A percentile compares a stretch with the other conserved stretches of the same genome.
Conservation (phyloP, 2,329 filamentous ascomycete genomes). For the Claviceps sp. region DNA sequence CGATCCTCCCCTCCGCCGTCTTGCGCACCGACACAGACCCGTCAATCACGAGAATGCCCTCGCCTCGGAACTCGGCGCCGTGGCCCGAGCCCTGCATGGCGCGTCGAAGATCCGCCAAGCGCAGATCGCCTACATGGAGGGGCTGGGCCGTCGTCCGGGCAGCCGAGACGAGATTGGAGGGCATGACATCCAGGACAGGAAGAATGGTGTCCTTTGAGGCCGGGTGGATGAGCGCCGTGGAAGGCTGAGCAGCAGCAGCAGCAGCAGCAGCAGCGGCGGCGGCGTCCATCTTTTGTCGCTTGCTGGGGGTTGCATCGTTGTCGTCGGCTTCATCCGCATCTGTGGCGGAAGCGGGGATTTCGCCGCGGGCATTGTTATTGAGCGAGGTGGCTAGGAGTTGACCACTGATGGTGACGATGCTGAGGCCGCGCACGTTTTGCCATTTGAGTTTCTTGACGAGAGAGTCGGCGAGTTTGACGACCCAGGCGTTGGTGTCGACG, state of each 20-base stretch:
- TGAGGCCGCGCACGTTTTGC: slow-evolving; percentile 83
- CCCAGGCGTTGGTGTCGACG: slow-evolving; percentile 96
- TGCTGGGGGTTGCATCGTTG: slow-evolving; percentile 32
- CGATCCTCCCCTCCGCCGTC: slow-evolving; percentile 72
- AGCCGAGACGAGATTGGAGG: slow-evolving; percentile 50
- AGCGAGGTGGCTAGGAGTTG: slow-evolving; percentile 31
- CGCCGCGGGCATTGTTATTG: slow-evolving; percentile 29
- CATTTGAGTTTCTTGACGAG: slow-evolving; percentile 81
- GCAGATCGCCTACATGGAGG: slow-evolving; percentile 85
- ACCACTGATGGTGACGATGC: slow-evolving; percentile 86
- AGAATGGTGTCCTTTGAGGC: slow-evolving; percentile 16
- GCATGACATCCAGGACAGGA: slow-evolving; percentile 41
- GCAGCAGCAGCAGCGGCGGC: neutral
- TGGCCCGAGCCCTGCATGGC: slow-evolving; percentile 74
- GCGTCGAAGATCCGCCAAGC: slow-evolving; percentile 75
- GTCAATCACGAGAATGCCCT: slow-evolving; percentile 83
- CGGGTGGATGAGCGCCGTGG: slow-evolving; percentile 4
- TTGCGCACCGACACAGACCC: slow-evolving; percentile 81
- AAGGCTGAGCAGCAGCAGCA: slow-evolving; percentile 4
- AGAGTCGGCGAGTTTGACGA: slow-evolving; percentile 73
- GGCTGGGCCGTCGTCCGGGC: slow-evolving; percentile 70
- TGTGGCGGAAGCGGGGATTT: slow-evolving; percentile 7
- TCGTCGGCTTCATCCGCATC: slow-evolving; percentile 23
- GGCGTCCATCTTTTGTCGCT: slow-evolving; percentile 34
- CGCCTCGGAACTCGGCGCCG: slow-evolving; percentile 81